Evolutionary conservation across 257 asterid genomes (phyloP).

Genomic region (Nyctanthes arbortristis): DNA sequence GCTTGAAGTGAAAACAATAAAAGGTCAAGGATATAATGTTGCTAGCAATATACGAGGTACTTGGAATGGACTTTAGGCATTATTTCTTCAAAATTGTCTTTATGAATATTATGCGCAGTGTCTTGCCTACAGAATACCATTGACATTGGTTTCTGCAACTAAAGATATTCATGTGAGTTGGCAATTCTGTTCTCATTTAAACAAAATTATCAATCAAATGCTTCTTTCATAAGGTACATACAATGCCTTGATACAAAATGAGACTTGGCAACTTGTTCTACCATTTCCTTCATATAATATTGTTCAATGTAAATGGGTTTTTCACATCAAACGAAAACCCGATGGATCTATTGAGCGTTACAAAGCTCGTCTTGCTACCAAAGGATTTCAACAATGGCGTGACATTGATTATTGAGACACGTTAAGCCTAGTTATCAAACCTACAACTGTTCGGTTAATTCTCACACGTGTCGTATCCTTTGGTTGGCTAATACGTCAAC

Average conservation of each 20-base stretch:
- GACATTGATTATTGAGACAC: constrained; percentile 10
- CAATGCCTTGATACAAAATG: no score
- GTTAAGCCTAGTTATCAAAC: constrained; percentile 1
- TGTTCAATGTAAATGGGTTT: background rate
- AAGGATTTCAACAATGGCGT: constrained; percentile 3
- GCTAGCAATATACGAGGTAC: background rate
- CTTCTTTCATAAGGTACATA: no score
- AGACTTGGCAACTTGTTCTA: background rate
- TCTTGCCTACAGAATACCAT: background rate
- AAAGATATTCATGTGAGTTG: background rate
- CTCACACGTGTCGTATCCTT: background rate
- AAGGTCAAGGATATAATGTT: background rate
- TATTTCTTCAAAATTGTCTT: background rate
- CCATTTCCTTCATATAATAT: background rate
- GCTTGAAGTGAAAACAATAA: no score
- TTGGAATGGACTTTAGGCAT: background rate
- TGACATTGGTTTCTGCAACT: background rate
- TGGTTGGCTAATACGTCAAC: constrained; percentile 1
- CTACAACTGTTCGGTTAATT: background rate
- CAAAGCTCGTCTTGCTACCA: no score
- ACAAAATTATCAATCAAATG: no score
- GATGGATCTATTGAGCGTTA: no score
- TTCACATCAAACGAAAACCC: no score
- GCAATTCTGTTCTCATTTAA: background rate
- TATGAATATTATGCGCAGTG: background rate